Evolutionary conservation across 1,284 basidiomycete genomes (phyloP).

Genomic region (Omphalotus olearius): DNA sequence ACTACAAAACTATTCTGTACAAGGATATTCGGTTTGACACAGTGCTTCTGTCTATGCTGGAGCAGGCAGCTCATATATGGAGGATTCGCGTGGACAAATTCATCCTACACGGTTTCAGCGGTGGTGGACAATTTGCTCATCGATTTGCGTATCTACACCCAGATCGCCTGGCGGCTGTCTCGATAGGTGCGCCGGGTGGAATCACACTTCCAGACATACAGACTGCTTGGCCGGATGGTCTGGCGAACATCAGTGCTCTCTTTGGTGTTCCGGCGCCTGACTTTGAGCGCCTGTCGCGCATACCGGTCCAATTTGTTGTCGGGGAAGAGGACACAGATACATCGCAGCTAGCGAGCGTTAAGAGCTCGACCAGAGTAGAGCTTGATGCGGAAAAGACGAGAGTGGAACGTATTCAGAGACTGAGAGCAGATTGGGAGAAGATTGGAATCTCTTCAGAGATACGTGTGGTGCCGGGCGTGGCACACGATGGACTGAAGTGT

Average conservation of each 20-base stretch:
- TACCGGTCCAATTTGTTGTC: constrained; percentile 20
- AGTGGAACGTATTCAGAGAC: constrained; percentile 13
- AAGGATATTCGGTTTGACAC: constrained; percentile 22
- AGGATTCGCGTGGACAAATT: constrained; percentile 17
- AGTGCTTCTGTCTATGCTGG: constrained; percentile 21
- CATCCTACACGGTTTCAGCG: constrained; percentile 24
- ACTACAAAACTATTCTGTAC: constrained; percentile 20
- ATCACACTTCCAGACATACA: constrained; percentile 18
- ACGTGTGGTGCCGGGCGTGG: constrained; percentile 13
- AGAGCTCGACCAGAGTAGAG: constrained; percentile 14
- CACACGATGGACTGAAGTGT: constrained; percentile 15
- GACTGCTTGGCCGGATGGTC: constrained; percentile 20
- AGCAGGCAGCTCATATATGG: constrained; percentile 20
- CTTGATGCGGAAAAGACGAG: constrained; percentile 14
- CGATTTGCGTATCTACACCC: constrained; percentile 23
- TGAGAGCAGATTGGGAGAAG: constrained; percentile 12
- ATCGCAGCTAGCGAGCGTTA: constrained; percentile 5
- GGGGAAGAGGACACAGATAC: constrained; percentile 21
- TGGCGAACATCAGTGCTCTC: constrained; percentile 13
- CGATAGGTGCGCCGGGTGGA: constrained; percentile 23
- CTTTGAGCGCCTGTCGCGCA: constrained; percentile 10
- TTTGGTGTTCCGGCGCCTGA: constrained; percentile 10
- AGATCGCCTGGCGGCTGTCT: constrained; percentile 17
- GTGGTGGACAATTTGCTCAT: constrained; percentile 24
- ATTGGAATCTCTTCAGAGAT: constrained; percentile 9